phyloP scores from a whole-genome alignment of 805 yeast species.

The Zygotorulaspora danielsina region DNA sequence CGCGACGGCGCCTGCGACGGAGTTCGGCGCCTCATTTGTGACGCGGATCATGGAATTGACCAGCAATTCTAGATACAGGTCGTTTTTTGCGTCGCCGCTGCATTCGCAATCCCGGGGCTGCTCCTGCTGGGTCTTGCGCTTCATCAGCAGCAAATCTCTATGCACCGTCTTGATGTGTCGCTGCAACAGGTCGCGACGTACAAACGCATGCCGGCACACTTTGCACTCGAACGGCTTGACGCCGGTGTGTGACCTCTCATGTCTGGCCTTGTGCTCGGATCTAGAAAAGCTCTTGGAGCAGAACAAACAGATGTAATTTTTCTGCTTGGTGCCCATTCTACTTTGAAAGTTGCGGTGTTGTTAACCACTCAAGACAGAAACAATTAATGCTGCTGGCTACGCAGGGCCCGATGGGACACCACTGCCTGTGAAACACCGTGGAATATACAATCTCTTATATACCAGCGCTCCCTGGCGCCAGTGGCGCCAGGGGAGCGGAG shows the following conservation, averaged over 20 bases:
- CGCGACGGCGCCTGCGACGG: too few relatives aligned
- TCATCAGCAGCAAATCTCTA: slow-evolving; percentile 34
- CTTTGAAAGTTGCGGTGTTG: too few relatives aligned
- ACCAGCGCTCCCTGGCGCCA: neutral
- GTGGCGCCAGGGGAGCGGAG: too few relatives aligned
- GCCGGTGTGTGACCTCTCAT: slow-evolving; percentile 75
- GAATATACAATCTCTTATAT: slow-evolving; percentile 1
- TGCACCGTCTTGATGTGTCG: slow-evolving; percentile 80
- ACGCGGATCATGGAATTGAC: slow-evolving; percentile 22
- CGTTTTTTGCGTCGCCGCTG: slow-evolving; percentile 5
- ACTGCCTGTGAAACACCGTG: neutral
- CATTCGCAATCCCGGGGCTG: neutral
- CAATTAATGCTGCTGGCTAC: too few relatives aligned
- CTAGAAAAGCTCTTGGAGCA: slow-evolving; percentile 80
- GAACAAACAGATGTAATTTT: slow-evolving; percentile 70
- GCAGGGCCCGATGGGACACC: too few relatives aligned
- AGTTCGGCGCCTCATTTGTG: neutral
- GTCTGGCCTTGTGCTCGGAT: slow-evolving; percentile 72
- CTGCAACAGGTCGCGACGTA: slow-evolving; percentile 69
- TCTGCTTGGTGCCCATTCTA: slow-evolving; percentile 45
- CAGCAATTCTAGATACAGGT: slow-evolving; percentile 14
- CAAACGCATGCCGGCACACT: slow-evolving; percentile 67
- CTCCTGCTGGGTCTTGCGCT: slow-evolving; percentile 24
- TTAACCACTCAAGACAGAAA: too few relatives aligned
- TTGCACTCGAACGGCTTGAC: slow-evolving; percentile 75